Evolutionary conservation across 2,329 filamentous ascomycete genomes (phyloP), one percentile per base, ranked within the genome.

Genomic region (Cryphonectria japonica): DNA sequence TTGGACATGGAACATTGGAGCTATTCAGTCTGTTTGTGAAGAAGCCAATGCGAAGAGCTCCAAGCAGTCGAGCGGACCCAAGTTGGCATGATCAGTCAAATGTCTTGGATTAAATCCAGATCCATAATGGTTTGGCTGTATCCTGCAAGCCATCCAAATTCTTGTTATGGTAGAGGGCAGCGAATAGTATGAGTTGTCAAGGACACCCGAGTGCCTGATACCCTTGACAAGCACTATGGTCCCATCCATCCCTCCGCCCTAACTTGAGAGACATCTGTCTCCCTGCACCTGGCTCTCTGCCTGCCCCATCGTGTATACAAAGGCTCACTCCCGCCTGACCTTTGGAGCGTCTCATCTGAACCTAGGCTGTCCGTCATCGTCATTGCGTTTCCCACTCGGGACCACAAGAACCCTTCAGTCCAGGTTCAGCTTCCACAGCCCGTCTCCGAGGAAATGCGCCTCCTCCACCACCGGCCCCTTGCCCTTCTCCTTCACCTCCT

Each of bases 381-480:
- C n/a, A 34, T 37, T 46, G n/a, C 43, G 2, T 37, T 34, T 37
- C 59, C 32, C 65, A 19, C 46, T 11, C 39, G 41, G 46, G 43
- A 54, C 2, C 13, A n/a, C 13, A 26, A 32, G 6, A n/a, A 19
- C 66, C 7, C 46, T 57, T 74, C 79, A 88, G n/a, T 88, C 85
- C 29, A 84, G 80, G 34, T 75, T 78, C 73, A 97, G 79, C 76
- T 87, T 93, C 96, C 96, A 99, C 76, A 99, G 83, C 26, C 95
- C 96, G 85, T 99, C 96, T 0, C 96, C 96, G 68, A 98, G 80
- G 83, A 92, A 98, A 86, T 99, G 96, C 43, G 93, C 93, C 73
- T 94, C 92, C 84, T 98, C 95, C 75, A 98, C 93, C 22, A 95
- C 96, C 7, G 95, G 93, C 0, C 96, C 96, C 84, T 98, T 98